Percentiles rank a stretch among this genome's conserved stretches.
These are phyloP conservation scores for Xylaria palmicola DNA, from an alignment of 495 filamentous ascomycete species.

Conservation along the genomic window DNA sequence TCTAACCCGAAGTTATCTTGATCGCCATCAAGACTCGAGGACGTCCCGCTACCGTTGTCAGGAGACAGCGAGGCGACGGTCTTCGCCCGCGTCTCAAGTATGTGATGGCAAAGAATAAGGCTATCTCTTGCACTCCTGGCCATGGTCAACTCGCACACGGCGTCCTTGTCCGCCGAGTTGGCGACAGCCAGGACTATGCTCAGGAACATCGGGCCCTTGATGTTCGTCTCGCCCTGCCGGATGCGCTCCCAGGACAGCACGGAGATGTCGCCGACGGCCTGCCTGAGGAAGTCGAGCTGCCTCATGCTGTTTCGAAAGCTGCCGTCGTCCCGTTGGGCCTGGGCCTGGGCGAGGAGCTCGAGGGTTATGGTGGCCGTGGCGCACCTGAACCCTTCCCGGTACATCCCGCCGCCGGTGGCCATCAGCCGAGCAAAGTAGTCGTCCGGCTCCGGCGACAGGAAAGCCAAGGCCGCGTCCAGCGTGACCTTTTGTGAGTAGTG, in stretches of 20 bases:
- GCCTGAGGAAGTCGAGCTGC: conserved; percentile 32
- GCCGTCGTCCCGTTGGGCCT: conserved; percentile 32
- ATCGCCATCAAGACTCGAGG: conserved; percentile 12
- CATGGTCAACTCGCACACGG: conserved; percentile 22
- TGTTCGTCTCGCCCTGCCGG: conserved; percentile 49
- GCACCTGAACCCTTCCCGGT: conserved; percentile 44
- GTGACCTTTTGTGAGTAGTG: conserved; percentile 57
- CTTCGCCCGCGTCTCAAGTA: conserved; percentile 22
- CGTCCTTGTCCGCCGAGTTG: conserved; percentile 34
- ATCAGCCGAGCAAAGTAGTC: conserved; percentile 42
- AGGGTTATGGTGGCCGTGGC: conserved; percentile 34
- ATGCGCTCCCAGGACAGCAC: conserved; percentile 40
- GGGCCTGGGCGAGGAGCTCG: conserved; percentile 39
- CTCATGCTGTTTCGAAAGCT: conserved; percentile 24
- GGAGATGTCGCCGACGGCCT: conserved; percentile 35
- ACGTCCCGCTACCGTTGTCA: conserved; percentile 15
- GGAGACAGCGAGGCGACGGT: conserved; percentile 3
- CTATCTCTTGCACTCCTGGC: conserved; percentile 27
- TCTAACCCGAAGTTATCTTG: conserved; percentile 20
- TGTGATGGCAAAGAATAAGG: conserved; percentile 28
- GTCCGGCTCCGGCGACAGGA: conserved; percentile 46
- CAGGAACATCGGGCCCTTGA: conserved; percentile 49
- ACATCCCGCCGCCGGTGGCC: conserved; percentile 47
- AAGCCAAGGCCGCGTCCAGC: conserved; percentile 50
- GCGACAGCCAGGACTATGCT: conserved; percentile 44